A percentile compares a stretch with the other conserved stretches of the same genome.
These are phyloP conservation scores for Globisporangium radiosum DNA, from an alignment of 352 stramenopile genomes.

Conservation along the genomic window DNA sequence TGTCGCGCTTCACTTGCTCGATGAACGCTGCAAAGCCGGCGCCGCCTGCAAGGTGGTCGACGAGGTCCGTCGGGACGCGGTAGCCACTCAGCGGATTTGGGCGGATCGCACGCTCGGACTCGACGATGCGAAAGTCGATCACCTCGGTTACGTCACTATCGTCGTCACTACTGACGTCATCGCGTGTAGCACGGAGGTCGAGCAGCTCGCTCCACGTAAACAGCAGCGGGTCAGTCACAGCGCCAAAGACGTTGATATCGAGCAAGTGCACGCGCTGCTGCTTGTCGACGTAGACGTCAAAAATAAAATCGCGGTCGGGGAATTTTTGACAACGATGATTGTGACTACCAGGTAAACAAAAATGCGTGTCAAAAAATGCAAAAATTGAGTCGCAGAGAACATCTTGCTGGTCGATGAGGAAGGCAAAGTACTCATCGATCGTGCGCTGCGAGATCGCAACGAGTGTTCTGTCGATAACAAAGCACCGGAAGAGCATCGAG, in stretches of 20 bases:
- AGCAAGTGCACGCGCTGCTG: constrained; percentile 87
- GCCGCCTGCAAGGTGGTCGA: constrained; percentile 64
- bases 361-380: constrained; percentile 54
- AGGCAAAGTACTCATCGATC: constrained; percentile 89
- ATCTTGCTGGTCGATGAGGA: constrained; percentile 76
- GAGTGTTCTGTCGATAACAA: constrained; percentile 75
- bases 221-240: constrained; percentile 89
- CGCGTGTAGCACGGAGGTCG: constrained; percentile 16
- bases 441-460: constrained; percentile 90
- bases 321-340: constrained; percentile 26
- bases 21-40: constrained; percentile 79
- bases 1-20: constrained; percentile 79
- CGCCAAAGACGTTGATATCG: constrained; percentile 94
- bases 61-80: constrained; percentile 77
- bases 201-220: constrained; percentile 90
- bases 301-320: constrained; percentile 78
- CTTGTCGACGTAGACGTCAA: constrained; percentile 95
- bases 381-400: constrained; percentile 59
- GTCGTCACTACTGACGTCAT: constrained; percentile 9
- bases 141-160: constrained; percentile 35
- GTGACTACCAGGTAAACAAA: constrained; percentile 8
- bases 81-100: constrained; percentile 70
- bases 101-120: constrained; percentile 51
- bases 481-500: constrained; percentile 94
- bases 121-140: constrained; percentile 78